A percentile compares a stretch with the other conserved stretches of the same genome.
phyloP scores from a whole-genome alignment of 1,139 yeast genomes.

The Saccharomyces hybrid region DNA sequence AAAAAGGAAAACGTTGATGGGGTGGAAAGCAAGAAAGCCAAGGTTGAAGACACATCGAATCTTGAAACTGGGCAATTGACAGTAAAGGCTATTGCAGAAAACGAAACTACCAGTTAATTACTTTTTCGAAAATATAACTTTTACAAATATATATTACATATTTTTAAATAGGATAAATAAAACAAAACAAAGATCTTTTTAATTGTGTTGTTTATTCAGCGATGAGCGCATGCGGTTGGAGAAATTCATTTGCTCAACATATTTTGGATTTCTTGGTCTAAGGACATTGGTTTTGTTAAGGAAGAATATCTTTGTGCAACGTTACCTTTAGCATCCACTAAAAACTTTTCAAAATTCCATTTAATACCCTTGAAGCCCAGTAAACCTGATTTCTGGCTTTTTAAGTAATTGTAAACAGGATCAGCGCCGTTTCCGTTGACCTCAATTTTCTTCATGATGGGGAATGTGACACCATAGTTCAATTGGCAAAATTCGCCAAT shows the following conservation, averaged over 20 bases:
- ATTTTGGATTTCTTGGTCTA: conserved; percentile 44
- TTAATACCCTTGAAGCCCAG: conserved; percentile 75
- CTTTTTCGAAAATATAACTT: not conserved
- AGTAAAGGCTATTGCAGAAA: not conserved
- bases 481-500: conserved; percentile 57
- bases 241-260: conserved; percentile 32
- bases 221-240: no score
- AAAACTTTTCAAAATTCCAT: conserved; percentile 95
- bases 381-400: conserved; percentile 48
- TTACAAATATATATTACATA: not conserved
- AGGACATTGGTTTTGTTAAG: conserved; percentile 54
- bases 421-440: conserved; percentile 82
- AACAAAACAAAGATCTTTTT: not conserved
- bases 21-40: not conserved
- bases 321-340: conserved; percentile 62
- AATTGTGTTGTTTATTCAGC: not conserved
- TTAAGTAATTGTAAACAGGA: conserved; percentile 74
- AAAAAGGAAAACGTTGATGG: conserved; percentile 3
- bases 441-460: conserved; percentile 75
- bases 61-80: not conserved
- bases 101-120: not conserved
- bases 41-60: conserved; percentile 1
- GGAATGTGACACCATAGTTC: conserved; percentile 81
- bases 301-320: conserved; percentile 69
- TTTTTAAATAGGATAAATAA: not conserved